phyloP scores from a whole-genome alignment of 495 filamentous ascomycete genomes.

The Penicillium argentinense region DNA sequence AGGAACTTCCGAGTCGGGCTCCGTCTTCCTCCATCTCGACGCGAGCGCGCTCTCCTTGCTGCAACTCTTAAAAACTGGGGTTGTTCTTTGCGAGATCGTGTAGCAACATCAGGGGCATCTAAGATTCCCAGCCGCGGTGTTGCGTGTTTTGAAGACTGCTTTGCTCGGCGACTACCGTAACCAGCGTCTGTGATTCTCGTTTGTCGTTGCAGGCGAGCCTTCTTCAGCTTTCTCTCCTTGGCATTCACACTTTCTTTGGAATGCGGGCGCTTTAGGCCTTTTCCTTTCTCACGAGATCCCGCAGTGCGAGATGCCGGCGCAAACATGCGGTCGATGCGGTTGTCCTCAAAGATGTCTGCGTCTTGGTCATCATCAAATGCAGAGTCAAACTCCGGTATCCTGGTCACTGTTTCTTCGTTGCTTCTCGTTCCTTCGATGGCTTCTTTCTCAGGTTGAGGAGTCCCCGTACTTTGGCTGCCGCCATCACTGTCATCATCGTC shows the following conservation, averaged over 20 bases:
- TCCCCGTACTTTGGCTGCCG: constrained; percentile 22
- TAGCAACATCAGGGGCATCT: constrained; percentile 59
- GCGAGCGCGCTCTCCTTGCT: constrained; percentile 62
- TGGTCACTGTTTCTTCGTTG: constrained; percentile 3
- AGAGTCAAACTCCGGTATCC: constrained; percentile 21
- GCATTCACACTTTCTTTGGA: constrained; percentile 10
- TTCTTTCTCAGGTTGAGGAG: constrained; percentile 1
- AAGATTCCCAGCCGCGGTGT: constrained; percentile 65
- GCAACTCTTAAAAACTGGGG: constrained; percentile 82
- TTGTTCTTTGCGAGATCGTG: constrained; percentile 25
- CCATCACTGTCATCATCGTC: constrained; percentile 50
- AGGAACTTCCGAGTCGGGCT: constrained; percentile 77
- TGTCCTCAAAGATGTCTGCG: constrained; percentile 54
- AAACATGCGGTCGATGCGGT: constrained; percentile 59
- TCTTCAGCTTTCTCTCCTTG: constrained; percentile 23
- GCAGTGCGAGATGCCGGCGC: constrained; percentile 33
- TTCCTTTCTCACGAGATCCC: constrained; percentile 19
- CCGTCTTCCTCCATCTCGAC: constrained; percentile 63
- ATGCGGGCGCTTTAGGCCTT: constrained; percentile 44
- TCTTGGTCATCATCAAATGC: constrained; percentile 24
- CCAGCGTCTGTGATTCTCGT: constrained; percentile 34
- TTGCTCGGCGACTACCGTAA: constrained; percentile 30
- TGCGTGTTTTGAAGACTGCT: constrained; percentile 15
- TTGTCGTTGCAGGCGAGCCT: constrained; percentile 30
- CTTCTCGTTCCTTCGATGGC: neutral